phyloP scores from a whole-genome alignment of 441 rosid genomes.

The Corymbia calophylla region DNA sequence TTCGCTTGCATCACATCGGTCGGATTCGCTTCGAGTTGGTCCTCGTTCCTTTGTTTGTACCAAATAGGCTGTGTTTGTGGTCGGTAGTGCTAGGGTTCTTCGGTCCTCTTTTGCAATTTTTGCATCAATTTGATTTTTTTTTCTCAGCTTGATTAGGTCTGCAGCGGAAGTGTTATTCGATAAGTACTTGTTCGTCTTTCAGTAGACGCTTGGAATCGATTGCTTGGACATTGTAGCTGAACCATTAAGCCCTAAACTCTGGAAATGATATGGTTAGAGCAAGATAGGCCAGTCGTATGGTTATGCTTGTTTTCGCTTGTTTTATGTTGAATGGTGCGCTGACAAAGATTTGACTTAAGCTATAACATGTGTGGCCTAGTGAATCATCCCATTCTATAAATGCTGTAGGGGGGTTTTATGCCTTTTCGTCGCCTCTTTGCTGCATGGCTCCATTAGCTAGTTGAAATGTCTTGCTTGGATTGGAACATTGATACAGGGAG shows the following conservation, averaged over 20 bases:
- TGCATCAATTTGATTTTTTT: neutral
- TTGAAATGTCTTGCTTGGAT: neutral
- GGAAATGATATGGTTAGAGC: neutral
- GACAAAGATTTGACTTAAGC: neutral
- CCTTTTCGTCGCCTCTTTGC: neutral
- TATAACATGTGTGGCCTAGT: neutral
- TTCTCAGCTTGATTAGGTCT: neutral
- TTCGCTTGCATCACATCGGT: neutral
- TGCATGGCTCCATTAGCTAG: neutral
- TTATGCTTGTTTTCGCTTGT: neutral
- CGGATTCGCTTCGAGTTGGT: neutral
- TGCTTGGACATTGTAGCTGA: neutral
- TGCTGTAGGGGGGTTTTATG: neutral
- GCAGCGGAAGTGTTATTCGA: neutral
- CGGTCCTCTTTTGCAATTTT: neutral
- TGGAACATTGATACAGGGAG: neutral
- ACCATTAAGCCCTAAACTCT: neutral
- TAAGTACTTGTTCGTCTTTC: neutral
- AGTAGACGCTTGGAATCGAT: neutral
- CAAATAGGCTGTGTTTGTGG: accelerated
- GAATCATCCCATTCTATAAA: too few relatives aligned
- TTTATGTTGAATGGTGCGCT: neutral
- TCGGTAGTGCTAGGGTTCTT: neutral
- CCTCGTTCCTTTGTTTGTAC: neutral
- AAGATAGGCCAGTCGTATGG: neutral